Base-by-base conservation (phyloP, 2,329 filamentous ascomycete species). In the Xylariaceae sp. region DNA sequence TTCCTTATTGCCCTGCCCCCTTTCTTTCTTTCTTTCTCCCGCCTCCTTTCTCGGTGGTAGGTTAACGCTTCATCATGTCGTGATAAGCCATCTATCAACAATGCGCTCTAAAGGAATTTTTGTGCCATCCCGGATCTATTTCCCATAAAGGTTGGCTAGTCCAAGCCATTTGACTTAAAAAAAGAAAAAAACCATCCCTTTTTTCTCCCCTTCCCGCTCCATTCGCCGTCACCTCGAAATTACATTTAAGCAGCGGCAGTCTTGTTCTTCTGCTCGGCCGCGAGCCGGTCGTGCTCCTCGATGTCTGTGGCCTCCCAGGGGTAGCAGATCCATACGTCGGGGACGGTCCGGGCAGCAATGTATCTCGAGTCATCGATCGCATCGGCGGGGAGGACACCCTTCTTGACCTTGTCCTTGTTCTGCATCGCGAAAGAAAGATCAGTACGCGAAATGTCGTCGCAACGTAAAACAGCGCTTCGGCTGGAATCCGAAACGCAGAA, bases 251-350 rank as follows among this genome's bases (percentile, higher is more conserved):
- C 62, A 15, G 64, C 66, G 45, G 68, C 67, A 52, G 70, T 69
- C 42, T 67, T 64, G 49, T 73, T 72, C 30, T 65, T 66, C 67
- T 78, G 74, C 68, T 79, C 74, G 63, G 77, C 77, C 15, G 91
- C 89, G 59, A 87, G 73, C 61, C 78, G 76, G 76, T 97, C 93
- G 74, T 97, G 93, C 81, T 92, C 90, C 34, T 96, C 91, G 71
- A 97, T 97, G 73, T 97, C 90, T 39, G 77, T 88, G 49, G 94
- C 94, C 79, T 97, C 94, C 94, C 94, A 99, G 13, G 94, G 94
- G 77, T 99, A 99, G 82, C 91, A 95, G 74, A 97, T 97, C 94
- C 94, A 99, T 66, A 92, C 88, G 76, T 99, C 93, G n/a, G 83
- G 84, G 37, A 95, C 89, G 4, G 93, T 97, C 72, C 88, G 81